Conservation (phyloP, 164 flowering plant genomes). For the Tinospora cordifolia region DNA sequence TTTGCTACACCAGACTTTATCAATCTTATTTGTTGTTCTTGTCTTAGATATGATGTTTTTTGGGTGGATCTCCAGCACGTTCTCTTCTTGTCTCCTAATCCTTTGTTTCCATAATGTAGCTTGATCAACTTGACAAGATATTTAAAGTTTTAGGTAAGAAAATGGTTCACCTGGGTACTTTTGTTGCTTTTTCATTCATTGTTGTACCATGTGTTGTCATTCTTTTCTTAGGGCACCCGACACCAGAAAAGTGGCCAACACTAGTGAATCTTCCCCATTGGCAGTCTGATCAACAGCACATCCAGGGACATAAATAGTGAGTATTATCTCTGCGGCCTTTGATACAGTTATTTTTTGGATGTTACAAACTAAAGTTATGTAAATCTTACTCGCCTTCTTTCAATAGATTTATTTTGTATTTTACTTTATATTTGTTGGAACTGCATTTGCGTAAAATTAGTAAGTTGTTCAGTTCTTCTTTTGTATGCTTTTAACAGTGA, state of each 20-base stretch:
- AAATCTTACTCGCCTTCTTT: neutral
- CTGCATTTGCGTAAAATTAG: neutral
- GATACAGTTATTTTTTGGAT: neutral
- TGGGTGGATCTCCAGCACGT: neutral
- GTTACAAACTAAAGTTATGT: neutral
- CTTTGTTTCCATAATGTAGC: slow-evolving; percentile 38
- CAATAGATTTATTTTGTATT: neutral
- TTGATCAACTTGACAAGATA: slow-evolving; percentile 97
- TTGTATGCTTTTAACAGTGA: slow-evolving; percentile 43
- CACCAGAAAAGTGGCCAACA: slow-evolving; percentile 90
- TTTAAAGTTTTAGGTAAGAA: slow-evolving; percentile 83
- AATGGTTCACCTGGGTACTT: neutral
- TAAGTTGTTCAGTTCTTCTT: neutral
- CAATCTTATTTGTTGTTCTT: neutral
- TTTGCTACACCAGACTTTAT: neutral
- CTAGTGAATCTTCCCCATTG: slow-evolving; percentile 88
- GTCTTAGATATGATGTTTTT: neutral
- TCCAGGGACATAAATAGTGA: slow-evolving; percentile 84
- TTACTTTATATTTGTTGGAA: neutral
- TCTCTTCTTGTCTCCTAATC: slow-evolving; percentile 9
- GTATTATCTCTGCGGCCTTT: slow-evolving; percentile 13
- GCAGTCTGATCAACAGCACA: slow-evolving; percentile 74
- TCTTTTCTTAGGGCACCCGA: slow-evolving; percentile 70
- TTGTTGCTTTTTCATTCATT: slow-evolving; percentile 2
- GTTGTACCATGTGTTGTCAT: slow-evolving; percentile 1